Conservation (phyloP, 352 stramenopile species). For the Globisporangium recalcitrans region DNA sequence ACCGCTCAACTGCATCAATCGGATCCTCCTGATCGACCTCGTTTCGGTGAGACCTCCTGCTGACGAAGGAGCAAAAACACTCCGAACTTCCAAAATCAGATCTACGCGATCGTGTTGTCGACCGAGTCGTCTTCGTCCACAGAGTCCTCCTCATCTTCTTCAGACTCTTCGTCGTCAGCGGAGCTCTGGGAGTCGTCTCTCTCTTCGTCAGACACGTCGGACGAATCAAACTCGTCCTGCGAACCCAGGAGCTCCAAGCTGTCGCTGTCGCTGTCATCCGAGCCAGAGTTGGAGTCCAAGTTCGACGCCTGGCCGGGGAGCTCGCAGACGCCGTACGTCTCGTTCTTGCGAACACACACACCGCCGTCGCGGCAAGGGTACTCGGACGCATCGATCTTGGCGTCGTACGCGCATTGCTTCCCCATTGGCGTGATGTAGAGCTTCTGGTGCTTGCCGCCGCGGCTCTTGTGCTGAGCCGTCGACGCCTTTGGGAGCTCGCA, state of each 20-base stretch:
- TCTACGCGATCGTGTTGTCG: constrained; percentile 1
- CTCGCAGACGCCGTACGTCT: constrained; percentile 48
- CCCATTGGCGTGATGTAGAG: constrained; percentile 52
- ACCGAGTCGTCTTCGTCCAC: not conserved
- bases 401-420: constrained; percentile 55
- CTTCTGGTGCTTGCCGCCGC: constrained; percentile 23
- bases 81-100: not conserved
- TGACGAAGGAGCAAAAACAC: not conserved
- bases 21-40: not conserved
- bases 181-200: constrained; percentile 7
- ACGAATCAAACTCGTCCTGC: not conserved
- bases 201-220: constrained; percentile 6
- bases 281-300: constrained; percentile 13
- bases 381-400: constrained; percentile 39
- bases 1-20: no score
- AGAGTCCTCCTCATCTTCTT: constrained; percentile 5
- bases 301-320: constrained; percentile 5
- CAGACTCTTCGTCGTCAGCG: constrained; percentile 12
- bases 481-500: constrained; percentile 22
- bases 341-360: constrained; percentile 46
- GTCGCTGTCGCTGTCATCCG: constrained; percentile 12
- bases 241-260: constrained; percentile 8
- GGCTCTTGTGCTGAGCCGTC: not conserved
- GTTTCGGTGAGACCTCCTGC: no score
- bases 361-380: constrained; percentile 47